phyloP scores from a whole-genome alignment of 805 yeast genomes.

The Starmerella bacillaris region DNA sequence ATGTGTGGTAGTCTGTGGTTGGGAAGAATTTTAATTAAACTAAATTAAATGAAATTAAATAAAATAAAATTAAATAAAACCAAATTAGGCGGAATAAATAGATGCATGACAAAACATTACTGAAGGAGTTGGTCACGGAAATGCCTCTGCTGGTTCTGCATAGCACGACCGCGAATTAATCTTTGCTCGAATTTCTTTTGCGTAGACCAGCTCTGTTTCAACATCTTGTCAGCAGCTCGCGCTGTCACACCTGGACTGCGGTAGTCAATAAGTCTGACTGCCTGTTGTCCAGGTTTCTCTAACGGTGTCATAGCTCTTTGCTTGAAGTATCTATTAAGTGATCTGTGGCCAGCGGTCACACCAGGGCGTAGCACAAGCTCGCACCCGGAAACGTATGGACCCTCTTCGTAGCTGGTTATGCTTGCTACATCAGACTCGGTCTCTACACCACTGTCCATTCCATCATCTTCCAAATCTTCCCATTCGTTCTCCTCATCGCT shows the following conservation, averaged over 20 bases:
- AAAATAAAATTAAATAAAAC: neutral
- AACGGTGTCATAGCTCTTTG: slow-evolving; percentile 40
- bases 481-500: slow-evolving; percentile 34
- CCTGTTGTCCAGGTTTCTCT: slow-evolving; percentile 38
- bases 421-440: slow-evolving; percentile 8
- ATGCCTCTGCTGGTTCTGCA: slow-evolving; percentile 68
- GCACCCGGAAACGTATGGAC: slow-evolving; percentile 36
- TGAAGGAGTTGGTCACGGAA: slow-evolving; percentile 56
- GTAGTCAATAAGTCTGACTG: slow-evolving; percentile 53
- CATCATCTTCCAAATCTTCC: slow-evolving; percentile 25
- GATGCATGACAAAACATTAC: slow-evolving; percentile 10
- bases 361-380: slow-evolving; percentile 67
- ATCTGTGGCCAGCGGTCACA: slow-evolving; percentile 61
- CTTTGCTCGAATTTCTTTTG: slow-evolving; percentile 31
- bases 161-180: slow-evolving; percentile 36
- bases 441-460: slow-evolving; percentile 17
- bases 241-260: slow-evolving; percentile 29
- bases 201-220: slow-evolving; percentile 45
- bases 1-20: too few species aligned
- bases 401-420: slow-evolving; percentile 23
- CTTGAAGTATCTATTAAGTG: slow-evolving; percentile 51
- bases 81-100: neutral
- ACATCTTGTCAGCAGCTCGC: slow-evolving; percentile 24
- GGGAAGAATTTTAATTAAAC: too few species aligned
- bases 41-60: neutral